These are phyloP conservation scores for Talaromyces adpressus DNA, from an alignment of 495 filamentous ascomycete genomes.

Conservation along the genomic window DNA sequence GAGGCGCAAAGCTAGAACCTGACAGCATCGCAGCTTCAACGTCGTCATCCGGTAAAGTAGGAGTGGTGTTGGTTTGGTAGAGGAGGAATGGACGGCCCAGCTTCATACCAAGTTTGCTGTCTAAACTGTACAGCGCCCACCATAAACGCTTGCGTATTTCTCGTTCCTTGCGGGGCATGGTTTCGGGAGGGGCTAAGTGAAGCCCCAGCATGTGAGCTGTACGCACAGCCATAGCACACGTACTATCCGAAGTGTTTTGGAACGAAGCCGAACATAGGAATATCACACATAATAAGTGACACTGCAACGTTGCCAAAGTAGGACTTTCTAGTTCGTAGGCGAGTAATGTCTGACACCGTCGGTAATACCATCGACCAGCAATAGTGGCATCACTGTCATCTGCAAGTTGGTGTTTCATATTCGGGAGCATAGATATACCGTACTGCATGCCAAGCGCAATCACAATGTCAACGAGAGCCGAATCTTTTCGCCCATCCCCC, in stretches of 20 bases:
- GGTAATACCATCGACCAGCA: constrained; percentile 26
- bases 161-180: constrained; percentile 18
- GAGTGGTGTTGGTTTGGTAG: neutral
- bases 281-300: constrained; percentile 30
- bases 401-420: neutral
- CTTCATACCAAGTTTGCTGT: constrained; percentile 35
- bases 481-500: constrained; percentile 24
- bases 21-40: neutral
- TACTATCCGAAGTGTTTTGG: constrained; percentile 35
- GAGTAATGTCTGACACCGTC: constrained; percentile 31
- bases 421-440: constrained; percentile 21
- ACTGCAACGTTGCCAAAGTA: constrained; percentile 35
- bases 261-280: constrained; percentile 32
- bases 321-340: constrained; percentile 34
- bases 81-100: constrained; percentile 32
- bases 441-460: constrained; percentile 41
- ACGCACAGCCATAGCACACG: constrained; percentile 26
- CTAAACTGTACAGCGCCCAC: constrained; percentile 33
- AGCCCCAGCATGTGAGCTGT: constrained; percentile 36
- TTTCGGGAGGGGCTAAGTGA: constrained; percentile 29
- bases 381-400: constrained; percentile 24
- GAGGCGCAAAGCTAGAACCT: neutral
- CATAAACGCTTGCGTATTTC: constrained; percentile 34
- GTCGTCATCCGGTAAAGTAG: neutral
- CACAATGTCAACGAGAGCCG: constrained; percentile 41